Conservation (phyloP, 116 monocot genomes). For the Posidonia oceanica region DNA sequence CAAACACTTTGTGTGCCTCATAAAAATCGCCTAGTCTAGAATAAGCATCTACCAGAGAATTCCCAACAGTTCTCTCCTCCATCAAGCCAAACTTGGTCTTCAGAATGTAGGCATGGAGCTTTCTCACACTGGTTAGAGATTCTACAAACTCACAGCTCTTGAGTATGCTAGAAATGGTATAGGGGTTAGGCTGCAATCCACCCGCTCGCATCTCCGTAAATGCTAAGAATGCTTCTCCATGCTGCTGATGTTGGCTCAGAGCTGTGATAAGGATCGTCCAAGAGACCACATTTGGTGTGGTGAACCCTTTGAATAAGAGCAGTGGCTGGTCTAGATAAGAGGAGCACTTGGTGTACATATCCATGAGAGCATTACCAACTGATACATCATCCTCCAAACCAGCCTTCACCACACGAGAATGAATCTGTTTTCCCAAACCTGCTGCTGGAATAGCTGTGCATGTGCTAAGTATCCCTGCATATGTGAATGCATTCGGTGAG, state of each 20-base stretch:
- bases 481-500: slow-evolving; percentile 52
- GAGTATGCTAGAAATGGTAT: slow-evolving; percentile 57
- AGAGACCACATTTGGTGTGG: slow-evolving; percentile 52
- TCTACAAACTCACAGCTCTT: slow-evolving; percentile 25
- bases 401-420: slow-evolving; percentile 32
- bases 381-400: slow-evolving; percentile 47
- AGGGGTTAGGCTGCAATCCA: slow-evolving; percentile 49
- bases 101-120: slow-evolving; percentile 45
- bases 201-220: slow-evolving; percentile 45
- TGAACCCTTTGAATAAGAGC: slow-evolving; percentile 28
- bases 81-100: slow-evolving; percentile 29
- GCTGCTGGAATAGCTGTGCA: slow-evolving; percentile 19
- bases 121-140: slow-evolving; percentile 19
- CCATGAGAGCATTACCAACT: slow-evolving; percentile 66
- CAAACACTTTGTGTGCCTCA: slow-evolving; percentile 41
- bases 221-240: slow-evolving; percentile 23
- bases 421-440: slow-evolving; percentile 45
- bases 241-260: slow-evolving; percentile 19
- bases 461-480: slow-evolving; percentile 34
- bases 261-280: slow-evolving; percentile 59
- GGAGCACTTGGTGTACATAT: slow-evolving; percentile 55
- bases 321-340: slow-evolving; percentile 8
- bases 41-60: slow-evolving; percentile 70
- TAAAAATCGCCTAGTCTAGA: slow-evolving; percentile 26
- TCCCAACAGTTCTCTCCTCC: slow-evolving; percentile 30